Base-by-base conservation (phyloP, 2,329 filamentous ascomycete species). In the Alternaria dauci region DNA sequence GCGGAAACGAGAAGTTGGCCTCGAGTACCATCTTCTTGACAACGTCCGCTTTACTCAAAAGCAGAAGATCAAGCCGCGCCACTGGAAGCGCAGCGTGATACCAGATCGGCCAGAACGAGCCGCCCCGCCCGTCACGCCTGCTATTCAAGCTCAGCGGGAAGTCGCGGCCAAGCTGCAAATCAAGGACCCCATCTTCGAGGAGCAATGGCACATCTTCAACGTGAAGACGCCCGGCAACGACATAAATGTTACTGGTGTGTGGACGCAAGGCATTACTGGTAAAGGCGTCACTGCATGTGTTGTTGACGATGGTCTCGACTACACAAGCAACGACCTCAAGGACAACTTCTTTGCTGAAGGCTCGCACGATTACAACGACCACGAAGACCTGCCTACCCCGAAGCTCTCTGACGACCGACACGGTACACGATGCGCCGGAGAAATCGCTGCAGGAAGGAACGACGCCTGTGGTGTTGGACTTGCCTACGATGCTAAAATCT, bases 181-280 rank as follows among this genome's bases (percentile, higher is more conserved):
- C 66, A 79, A 83, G 32, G 95, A 99, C 73, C 95, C 95, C 18
- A 96, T 96, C 53, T 99, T 98, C 80, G 84, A 86, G 42, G 91
- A 96, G 58, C 95, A 99, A 80, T 99, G 95, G 95, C 95, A 99
- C 84, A 82, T 99, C 47, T 89, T 91, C 82, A 99, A 99, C 76
- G 84, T 91, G 0, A 76, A 91, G 6, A 88, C 96, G 70, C 76
- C 88, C 0, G 94, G 94, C 6, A 92, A 98, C 79, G 95, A 99
- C 76, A 87, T 99, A 73, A 99, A 99, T 72, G 93, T 98, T n/a
- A 96, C 93, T 0, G 93, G 89, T 12, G 85, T 98, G 6, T 99
- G 95, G 95, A 77, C 92, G 70, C 88, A 95, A 69, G 94, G 94
- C 5, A 89, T 97, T 58, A 98, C 94, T 0, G 95, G 95, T 55